Evolutionary conservation across 2,329 filamentous ascomycete genomes (phyloP), one percentile per base, ranked within the genome.

Genomic region (Penicillium concentricum): DNA sequence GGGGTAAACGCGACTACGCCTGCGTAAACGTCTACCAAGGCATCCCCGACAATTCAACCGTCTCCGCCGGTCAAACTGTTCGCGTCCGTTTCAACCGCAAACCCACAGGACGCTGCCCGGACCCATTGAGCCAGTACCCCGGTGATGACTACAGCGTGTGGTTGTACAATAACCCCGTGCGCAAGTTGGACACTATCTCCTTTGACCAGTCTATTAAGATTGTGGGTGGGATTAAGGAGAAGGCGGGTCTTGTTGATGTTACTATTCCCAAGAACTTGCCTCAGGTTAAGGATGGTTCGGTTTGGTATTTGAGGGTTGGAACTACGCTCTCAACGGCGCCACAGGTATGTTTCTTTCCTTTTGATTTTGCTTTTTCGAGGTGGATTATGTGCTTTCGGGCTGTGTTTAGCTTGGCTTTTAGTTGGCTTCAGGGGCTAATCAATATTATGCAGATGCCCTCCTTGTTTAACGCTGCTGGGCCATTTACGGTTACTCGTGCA

Each of bases 11-110:
- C 22, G 69, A 72, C 49, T 72, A 72, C 54, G 22, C 63, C 54
- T 72, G 70, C 42, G 35, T 72, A 26, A 72, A 72, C 43, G 67
- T 71, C 52, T 69, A 62, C 61, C 70, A 72, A 42, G 70, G 70
- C 38, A 66, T 69, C 28, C 69, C 69, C 8, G 69, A 72, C 13
- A 61, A 69, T 58, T 65, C 69, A 3, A 69, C 70, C 13, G 54
- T 72, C n/a, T 52, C 61, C 2, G 50, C 64, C 3, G 68, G 67
- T 18, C 59, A 64, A 38, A 59, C 60, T 4, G 51, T 72, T 12
- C 60, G 63, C 37, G 56, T 72, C 22, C 59, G 59, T 24, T 72
- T 69, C 58, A 60, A 72, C 62, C 67, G 69, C 16, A 51, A 58
- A 37, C 58, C 66, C 3, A 68, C 66, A 5, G 60, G 57, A 6